Evolutionary conservation across 352 stramenopile species (phyloP).

Genomic region (Globisporangium cystogenes): DNA sequence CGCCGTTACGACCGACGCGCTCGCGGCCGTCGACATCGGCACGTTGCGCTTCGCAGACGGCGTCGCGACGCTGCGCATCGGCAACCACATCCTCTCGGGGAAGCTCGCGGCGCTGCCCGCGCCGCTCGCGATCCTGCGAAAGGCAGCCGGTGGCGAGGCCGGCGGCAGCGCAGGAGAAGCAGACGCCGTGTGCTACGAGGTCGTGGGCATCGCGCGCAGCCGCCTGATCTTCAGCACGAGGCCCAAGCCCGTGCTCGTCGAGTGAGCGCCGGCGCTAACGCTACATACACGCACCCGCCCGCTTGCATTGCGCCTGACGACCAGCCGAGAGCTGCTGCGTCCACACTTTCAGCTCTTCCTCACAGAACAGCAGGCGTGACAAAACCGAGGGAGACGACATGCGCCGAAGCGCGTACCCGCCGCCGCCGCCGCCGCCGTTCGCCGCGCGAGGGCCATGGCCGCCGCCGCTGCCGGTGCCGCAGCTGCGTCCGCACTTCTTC

Average conservation of each 20-base stretch:
- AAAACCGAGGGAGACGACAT: background rate
- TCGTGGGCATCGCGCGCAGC: conserved; percentile 78
- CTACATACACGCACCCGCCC: background rate
- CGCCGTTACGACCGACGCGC: background rate
- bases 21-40: conserved; percentile 50
- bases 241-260: conserved; percentile 64
- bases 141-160: conserved; percentile 5
- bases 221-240: conserved; percentile 70
- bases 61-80: conserved; percentile 74
- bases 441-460: background rate
- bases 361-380: background rate
- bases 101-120: conserved; percentile 67
- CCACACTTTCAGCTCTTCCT: background rate
- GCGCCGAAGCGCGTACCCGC: background rate
- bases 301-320: too few species aligned
- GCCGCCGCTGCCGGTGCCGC: too few species aligned
- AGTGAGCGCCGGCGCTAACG: background rate
- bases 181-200: conserved; percentile 36
- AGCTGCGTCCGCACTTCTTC: background rate
- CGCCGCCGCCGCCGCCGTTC: conserved; percentile 3
- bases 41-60: conserved; percentile 59
- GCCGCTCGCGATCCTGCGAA: conserved; percentile 72
- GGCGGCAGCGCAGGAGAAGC: background rate
- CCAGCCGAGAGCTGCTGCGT: background rate
- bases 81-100: conserved; percentile 75